Conservation (phyloP, 768 basidiomycete genomes). For the Rubroboletus satanas region DNA sequence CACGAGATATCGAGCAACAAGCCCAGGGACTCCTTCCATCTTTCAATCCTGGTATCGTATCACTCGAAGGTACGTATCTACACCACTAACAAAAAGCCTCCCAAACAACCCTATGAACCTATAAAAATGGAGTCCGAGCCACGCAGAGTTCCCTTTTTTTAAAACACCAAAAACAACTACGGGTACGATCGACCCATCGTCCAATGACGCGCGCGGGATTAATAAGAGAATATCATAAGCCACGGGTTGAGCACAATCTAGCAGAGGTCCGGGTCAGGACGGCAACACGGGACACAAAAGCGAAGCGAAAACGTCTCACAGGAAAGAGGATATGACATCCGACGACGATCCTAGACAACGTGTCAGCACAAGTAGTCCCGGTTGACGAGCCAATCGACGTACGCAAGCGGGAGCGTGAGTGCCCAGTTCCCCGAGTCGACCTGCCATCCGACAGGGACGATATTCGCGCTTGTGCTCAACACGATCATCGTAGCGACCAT, state of each 20-base stretch:
- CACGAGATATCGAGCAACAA: no score
- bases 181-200: no score
- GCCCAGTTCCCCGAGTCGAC: constrained; percentile 62
- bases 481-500: constrained; percentile 53
- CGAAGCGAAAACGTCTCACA: constrained; percentile 37
- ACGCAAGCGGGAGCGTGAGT: constrained; percentile 71
- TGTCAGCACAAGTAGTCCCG: background rate
- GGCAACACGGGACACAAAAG: constrained; percentile 17
- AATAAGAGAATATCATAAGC: constrained; percentile 79
- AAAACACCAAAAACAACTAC: no score
- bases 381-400: background rate
- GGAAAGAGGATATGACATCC: constrained; percentile 73
- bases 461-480: constrained; percentile 36
- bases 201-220: background rate
- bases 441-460: constrained; percentile 67
- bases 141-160: no score
- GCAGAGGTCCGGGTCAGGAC: constrained; percentile 16
- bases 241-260: constrained; percentile 84
- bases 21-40: no score
- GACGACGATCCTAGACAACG: constrained; percentile 40
- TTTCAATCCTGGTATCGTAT: no score
- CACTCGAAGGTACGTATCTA: no score
- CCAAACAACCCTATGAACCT: no score
- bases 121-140: no score
- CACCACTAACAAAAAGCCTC: no score